These are phyloP conservation scores for Rosa multiflora DNA, from an alignment of 306 rosid genomes.

Conservation along the genomic window DNA sequence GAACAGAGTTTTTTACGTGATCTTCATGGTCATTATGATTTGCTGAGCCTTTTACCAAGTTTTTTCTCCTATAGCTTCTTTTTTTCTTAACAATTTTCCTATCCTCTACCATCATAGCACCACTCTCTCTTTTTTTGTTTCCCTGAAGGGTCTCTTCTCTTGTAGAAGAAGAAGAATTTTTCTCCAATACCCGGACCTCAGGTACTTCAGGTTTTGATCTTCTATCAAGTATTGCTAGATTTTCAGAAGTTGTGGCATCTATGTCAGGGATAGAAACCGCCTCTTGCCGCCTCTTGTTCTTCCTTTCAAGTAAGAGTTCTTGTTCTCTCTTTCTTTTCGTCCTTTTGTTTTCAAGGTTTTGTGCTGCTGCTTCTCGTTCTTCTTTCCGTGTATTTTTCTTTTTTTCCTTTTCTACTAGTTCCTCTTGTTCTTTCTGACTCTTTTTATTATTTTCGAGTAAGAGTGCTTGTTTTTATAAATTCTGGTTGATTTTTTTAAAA, in stretches of 20 bases:
- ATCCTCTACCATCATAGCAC: not conserved
- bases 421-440: not conserved
- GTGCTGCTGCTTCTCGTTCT: conserved; percentile 1
- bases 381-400: not conserved
- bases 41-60: not conserved
- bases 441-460: not conserved
- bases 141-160: not conserved
- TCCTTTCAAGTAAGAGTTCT: not conserved
- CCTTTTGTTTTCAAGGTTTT: not conserved
- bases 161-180: not conserved
- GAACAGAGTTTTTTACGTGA: not conserved
- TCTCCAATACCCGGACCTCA: not conserved
- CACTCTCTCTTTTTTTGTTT: not conserved
- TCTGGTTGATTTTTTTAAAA: no score
- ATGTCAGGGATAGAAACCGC: not conserved
- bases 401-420: not conserved
- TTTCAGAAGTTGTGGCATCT: not conserved
- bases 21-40: not conserved
- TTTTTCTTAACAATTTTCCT: not conserved
- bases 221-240: not conserved
- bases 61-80: not conserved
- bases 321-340: not conserved
- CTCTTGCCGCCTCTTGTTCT: not conserved
- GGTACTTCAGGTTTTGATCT: not conserved
- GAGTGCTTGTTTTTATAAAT: no score